Base-by-base conservation (phyloP, 1,139 yeast species). In the Geotrichum bryndzae region DNA sequence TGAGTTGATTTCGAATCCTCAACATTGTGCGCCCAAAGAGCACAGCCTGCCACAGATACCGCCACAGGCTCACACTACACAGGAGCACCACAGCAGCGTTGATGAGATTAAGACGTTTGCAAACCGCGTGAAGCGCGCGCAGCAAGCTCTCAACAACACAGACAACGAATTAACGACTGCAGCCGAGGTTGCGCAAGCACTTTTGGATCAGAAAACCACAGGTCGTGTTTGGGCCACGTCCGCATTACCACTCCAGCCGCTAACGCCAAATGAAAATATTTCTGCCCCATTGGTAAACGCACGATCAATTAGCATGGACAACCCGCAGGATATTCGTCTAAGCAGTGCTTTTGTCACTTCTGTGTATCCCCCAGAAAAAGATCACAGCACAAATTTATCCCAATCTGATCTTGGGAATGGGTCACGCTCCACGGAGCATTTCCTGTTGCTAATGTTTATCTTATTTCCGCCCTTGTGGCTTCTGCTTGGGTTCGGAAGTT, bases 381-480 rank as follows among this genome's bases (percentile, higher is more conserved):
- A 50, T 2, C 33, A n/a, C 7, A 53, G 33, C 29, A 3, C 29
- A 6, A 38, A n/a, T 15, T 35, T 18, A 27, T 13, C 15, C 45
- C 38, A 7, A 15, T 15, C 3, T 25, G n/a, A 15, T 23, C 15
- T 33, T 18, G 33, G 2, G 10, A 33, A 48, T 33, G 58, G 27
- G 50, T 48, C 45, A n/a, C 22, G 27, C 11, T 45, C 31, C n/a
- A 50, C 33, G 48, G 65, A 60, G 52, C 15, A 48, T n/a, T 60
- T 58, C 31, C 51, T 63, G 46, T 46, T 63, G 13, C n/a, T 38
- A 46, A 33, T 35, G 5, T 63, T 60, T 51, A 45, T 54, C 1
- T 18, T 63, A 4, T 63, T 63, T 33, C 65, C 65, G 25, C 59
- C 62, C n/a, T 46, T 63, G 33, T 63, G 65, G 65, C 58, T 63